Evolutionary conservation across 2,329 filamentous ascomycete genomes (phyloP), one percentile per base, ranked within the genome.

Genomic region (Fusarium solani-melongenae): DNA sequence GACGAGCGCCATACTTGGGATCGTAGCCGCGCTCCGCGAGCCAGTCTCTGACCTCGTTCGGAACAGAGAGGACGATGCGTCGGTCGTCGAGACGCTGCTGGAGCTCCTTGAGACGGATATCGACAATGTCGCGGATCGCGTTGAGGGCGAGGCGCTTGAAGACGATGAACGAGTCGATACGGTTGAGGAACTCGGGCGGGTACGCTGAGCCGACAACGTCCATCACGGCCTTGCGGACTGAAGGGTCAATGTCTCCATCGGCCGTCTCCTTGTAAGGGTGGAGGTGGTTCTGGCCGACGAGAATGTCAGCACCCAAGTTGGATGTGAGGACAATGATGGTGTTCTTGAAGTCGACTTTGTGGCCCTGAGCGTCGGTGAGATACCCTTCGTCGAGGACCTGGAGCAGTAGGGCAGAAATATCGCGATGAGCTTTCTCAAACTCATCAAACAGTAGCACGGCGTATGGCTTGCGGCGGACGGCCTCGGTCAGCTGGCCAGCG

Each of bases 321-420:
- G 95, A 98, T 0, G 96, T 98, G 64, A 99, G 88, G 3, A 98
- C 96, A 75, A 98, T 98, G 78, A 98, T 93, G 9, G 96, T 98
- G 83, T 98, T 98, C 70, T 93, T 90, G 87, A 98, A 98, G 81
- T 98, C 96, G 68, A 99, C 93, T 83, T 96, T 98, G 86, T 98
- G 95, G 34, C 96, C 96, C 83, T 98, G 96, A 0, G 94, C 92
- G 80, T 98, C 96, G 1, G 96, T 98, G 58, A 99, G 88, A 85
- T 96, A 98, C 4, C 96, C 96, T 81, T 98, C 96, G 79, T 98
- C 96, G 1, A 99, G 90, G 0, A 98, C 96, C 82, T 98, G 96
- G 5, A 99, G 89, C 5, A 99, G 88, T 4, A 99, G 87, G 0
- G 95, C 93, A 0, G 94, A 97, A 74, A 98, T 98, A 77, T 99